phyloP scores from a whole-genome alignment of 2,329 filamentous ascomycete genomes.

The Alternaria postmessia region DNA sequence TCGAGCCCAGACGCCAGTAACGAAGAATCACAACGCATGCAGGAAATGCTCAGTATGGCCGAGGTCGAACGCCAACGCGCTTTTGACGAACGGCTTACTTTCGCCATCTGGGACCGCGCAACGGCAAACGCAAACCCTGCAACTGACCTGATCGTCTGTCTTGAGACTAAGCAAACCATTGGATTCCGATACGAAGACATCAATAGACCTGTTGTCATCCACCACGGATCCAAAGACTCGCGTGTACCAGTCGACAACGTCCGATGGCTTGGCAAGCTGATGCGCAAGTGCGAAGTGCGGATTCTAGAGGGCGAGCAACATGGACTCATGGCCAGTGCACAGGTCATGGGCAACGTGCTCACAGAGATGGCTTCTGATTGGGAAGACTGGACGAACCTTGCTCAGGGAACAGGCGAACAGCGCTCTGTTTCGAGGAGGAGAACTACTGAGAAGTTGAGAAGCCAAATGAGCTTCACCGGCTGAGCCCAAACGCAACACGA shows the following conservation, averaged over 20 bases:
- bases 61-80: constrained; percentile 75
- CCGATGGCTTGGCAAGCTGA: constrained; percentile 90
- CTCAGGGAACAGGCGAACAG: constrained; percentile 21
- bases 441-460: constrained; percentile 27
- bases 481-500: neutral
- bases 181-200: constrained; percentile 98
- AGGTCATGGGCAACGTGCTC: constrained; percentile 91
- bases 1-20: constrained; percentile 42
- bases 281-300: constrained; percentile 90
- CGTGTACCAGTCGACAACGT: constrained; percentile 96
- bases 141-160: constrained; percentile 88
- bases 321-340: constrained; percentile 92
- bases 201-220: constrained; percentile 87
- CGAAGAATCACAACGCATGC: constrained; percentile 38
- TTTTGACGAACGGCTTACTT: constrained; percentile 87
- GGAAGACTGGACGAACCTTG: constrained; percentile 56
- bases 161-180: constrained; percentile 89
- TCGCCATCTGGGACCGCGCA: constrained; percentile 92
- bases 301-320: constrained; percentile 92
- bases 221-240: constrained; percentile 89
- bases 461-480: constrained; percentile 19
- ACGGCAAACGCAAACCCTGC: constrained; percentile 93
- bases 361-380: constrained; percentile 95
- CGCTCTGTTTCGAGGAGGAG: constrained; percentile 24
- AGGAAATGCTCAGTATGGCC: constrained; percentile 67